Evolutionary conservation across 1,284 basidiomycete species (phyloP).

Genomic region (Naganishia liquefaciens): DNA sequence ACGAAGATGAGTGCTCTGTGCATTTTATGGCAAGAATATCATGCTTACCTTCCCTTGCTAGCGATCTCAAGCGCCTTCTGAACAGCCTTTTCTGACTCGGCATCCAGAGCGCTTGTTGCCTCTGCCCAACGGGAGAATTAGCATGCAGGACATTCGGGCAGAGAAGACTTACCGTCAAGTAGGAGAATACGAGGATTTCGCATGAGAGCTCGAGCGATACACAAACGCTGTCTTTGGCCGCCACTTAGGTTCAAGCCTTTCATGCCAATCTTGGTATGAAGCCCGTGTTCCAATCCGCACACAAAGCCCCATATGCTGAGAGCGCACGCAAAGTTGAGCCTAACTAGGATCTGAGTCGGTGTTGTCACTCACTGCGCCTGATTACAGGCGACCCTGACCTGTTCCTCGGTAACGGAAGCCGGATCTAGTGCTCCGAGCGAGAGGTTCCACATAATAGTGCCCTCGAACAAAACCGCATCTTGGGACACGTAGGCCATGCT

Average conservation of each 20-base stretch:
- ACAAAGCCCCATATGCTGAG: constrained; percentile 28
- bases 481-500: constrained; percentile 56
- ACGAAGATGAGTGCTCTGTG: constrained; percentile 48
- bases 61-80: constrained; percentile 51
- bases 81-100: constrained; percentile 50
- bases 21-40: background rate
- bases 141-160: background rate
- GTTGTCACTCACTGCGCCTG: constrained; percentile 26
- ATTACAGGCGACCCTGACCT: background rate
- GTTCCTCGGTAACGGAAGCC: constrained; percentile 32
- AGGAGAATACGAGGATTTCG: constrained; percentile 56
- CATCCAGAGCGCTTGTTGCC: constrained; percentile 44
- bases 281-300: background rate
- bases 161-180: constrained; percentile 49
- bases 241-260: constrained; percentile 66
- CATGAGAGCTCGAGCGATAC: constrained; percentile 62
- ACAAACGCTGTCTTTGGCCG: constrained; percentile 94
- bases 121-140: constrained; percentile 8
- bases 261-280: constrained; percentile 48
- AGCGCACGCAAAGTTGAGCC: background rate
- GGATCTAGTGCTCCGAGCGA: constrained; percentile 29
- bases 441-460: constrained; percentile 46
- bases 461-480: constrained; percentile 54
- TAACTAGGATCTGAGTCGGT: background rate
- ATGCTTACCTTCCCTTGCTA: background rate